phyloP scores from a whole-genome alignment of 2,329 filamentous ascomycete genomes.

The Bimuria novae-zelandiae region DNA sequence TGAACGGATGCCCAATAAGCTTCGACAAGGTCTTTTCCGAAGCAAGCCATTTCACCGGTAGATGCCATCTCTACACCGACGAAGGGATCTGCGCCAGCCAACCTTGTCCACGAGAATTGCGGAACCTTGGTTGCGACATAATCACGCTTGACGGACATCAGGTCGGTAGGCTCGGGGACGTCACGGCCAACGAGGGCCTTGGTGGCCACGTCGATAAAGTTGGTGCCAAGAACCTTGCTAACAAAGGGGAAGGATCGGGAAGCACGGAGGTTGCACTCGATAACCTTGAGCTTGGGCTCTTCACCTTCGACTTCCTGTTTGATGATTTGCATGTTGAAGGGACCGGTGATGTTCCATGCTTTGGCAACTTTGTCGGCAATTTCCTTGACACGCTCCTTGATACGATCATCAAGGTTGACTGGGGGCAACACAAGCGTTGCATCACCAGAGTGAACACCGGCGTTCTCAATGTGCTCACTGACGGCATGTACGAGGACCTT shows the following conservation, averaged over 20 bases:
- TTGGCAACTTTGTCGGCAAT: slow-evolving; percentile 96
- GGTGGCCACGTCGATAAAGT: slow-evolving; percentile 96
- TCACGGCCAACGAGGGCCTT: slow-evolving; percentile 86
- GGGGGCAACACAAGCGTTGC: slow-evolving; percentile 93
- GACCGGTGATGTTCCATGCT: slow-evolving; percentile 95
- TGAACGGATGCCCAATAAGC: slow-evolving; percentile 98
- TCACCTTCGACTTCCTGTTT: slow-evolving; percentile 80
- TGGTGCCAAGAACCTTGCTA: slow-evolving; percentile 92
- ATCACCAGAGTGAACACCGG: slow-evolving; percentile 97
- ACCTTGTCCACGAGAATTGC: slow-evolving; percentile 98
- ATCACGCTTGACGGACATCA: slow-evolving; percentile 87
- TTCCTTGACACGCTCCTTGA: slow-evolving; percentile 87
- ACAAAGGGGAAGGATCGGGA: slow-evolving; percentile 98
- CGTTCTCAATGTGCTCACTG: slow-evolving; percentile 94
- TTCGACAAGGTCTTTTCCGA: slow-evolving; percentile 92
- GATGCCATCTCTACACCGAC: slow-evolving; percentile 96
- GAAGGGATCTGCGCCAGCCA: slow-evolving; percentile 96
- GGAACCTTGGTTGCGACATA: slow-evolving; percentile 97
- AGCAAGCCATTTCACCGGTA: slow-evolving; percentile 98
- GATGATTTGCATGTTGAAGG: slow-evolving; percentile 99
- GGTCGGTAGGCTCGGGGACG: slow-evolving; percentile 81
- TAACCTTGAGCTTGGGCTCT: slow-evolving; percentile 84
- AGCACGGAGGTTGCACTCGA: slow-evolving; percentile 96
- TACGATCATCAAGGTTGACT: slow-evolving; percentile 72
- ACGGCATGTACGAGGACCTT: slow-evolving; percentile 89